A percentile compares a stretch with the other conserved stretches of the same genome.
phyloP scores from a whole-genome alignment of 2,329 filamentous ascomycete species.

The Colletotrichum tamarilloi region DNA sequence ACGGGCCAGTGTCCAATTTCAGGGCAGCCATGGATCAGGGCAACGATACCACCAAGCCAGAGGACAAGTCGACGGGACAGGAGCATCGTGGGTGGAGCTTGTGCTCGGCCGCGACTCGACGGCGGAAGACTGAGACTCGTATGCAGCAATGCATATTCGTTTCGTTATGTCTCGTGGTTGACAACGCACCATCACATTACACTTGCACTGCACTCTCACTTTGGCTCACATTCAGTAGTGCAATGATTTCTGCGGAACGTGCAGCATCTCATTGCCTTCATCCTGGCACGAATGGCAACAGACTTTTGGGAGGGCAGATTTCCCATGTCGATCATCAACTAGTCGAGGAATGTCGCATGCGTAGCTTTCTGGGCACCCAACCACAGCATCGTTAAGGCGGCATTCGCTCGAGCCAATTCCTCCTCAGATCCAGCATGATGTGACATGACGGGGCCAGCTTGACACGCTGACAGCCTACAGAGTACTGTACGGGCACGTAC shows the following conservation, averaged over 20 bases:
- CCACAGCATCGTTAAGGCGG: neutral
- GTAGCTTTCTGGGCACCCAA: neutral
- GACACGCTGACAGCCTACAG: neutral
- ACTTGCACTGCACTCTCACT: neutral
- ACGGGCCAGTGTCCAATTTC: neutral
- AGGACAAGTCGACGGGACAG: conserved; percentile 1
- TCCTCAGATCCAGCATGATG: neutral
- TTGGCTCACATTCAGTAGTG: neutral
- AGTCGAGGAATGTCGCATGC: conserved; percentile 30
- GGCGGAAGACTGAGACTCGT: conserved; percentile 4
- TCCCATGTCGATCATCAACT: conserved; percentile 31
- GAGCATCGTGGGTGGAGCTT: conserved; percentile 27
- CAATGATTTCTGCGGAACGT: neutral
- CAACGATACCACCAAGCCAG: neutral
- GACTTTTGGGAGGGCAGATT: neutral
- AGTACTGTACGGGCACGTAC: too few species aligned
- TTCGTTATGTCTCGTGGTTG: conserved; percentile 24
- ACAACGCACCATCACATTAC: conserved; percentile 28
- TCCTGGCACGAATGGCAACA: conserved; percentile 22
- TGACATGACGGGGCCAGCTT: neutral
- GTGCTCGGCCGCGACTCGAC: neutral
- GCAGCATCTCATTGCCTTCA: conserved; percentile 1
- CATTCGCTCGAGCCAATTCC: neutral
- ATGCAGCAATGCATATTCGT: conserved; percentile 17
- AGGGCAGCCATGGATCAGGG: conserved; percentile 1